Evolutionary conservation across 306 rosid species (phyloP).

Genomic region (Trifolium subterraneum): DNA sequence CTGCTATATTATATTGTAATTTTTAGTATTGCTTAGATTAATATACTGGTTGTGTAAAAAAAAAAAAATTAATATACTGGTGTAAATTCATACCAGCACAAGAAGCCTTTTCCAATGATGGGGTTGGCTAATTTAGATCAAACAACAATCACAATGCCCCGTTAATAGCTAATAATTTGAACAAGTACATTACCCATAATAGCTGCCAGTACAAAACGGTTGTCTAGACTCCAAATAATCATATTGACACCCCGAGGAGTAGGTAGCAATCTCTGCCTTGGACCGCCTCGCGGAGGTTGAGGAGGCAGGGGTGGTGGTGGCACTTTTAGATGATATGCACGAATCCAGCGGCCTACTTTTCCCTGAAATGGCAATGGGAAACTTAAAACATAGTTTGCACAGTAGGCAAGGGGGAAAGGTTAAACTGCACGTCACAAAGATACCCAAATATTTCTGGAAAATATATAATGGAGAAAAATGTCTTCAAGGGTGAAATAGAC

Average conservation of each 20-base stretch:
- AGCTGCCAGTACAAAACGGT: constrained; percentile 95
- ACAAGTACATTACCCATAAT: constrained; percentile 71
- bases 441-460: constrained; percentile 32
- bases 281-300: constrained; percentile 92
- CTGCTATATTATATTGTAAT: too few relatives aligned
- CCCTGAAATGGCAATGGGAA: constrained; percentile 58
- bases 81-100: background rate
- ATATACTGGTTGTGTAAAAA: background rate
- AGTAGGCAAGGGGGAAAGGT: constrained; percentile 25
- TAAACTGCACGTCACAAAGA: constrained; percentile 33
- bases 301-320: constrained; percentile 95
- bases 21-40: background rate
- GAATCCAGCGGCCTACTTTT: constrained; percentile 84
- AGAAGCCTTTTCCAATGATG: background rate
- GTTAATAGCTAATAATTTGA: constrained; percentile 16
- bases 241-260: constrained; percentile 95
- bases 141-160: constrained; percentile 1
- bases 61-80: background rate
- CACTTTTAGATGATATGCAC: constrained; percentile 92
- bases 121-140: background rate
- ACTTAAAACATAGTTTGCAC: constrained; percentile 14
- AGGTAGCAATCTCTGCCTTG: constrained; percentile 85
- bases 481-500: constrained; percentile 39
- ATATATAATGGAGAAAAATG: constrained; percentile 30
- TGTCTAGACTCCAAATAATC: constrained; percentile 95